Evolutionary conservation across 257 asterid genomes (phyloP).

Genomic region (Echium plantagineum): DNA sequence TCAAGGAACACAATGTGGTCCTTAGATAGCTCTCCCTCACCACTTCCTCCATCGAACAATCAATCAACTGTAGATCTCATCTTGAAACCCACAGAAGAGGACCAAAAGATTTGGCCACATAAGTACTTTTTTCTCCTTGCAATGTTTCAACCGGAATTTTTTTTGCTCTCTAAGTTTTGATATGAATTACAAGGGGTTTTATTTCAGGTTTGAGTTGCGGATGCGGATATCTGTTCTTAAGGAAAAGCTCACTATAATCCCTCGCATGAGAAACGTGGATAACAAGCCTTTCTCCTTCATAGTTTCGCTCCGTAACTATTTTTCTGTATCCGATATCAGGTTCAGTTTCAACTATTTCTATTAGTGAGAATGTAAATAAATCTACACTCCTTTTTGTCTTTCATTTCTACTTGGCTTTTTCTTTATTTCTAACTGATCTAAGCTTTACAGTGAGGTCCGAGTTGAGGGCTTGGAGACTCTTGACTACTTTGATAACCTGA

Average conservation of each 20-base stretch:
- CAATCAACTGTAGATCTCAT: constrained; percentile 64
- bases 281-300: constrained; percentile 64
- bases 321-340: constrained; percentile 79
- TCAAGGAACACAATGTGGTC: constrained; percentile 71
- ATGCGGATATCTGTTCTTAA: constrained; percentile 53
- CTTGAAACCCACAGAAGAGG: constrained; percentile 71
- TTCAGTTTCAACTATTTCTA: constrained; percentile 19
- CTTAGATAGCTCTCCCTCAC: constrained; percentile 57
- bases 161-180: not conserved
- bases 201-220: constrained; percentile 69
- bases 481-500: constrained; percentile 63
- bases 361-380: constrained; percentile 10
- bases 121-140: constrained; percentile 23
- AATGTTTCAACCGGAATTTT: not conserved
- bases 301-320: constrained; percentile 57
- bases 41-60: constrained; percentile 46
- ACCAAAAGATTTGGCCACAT: constrained; percentile 72
- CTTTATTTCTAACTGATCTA: constrained; percentile 16
- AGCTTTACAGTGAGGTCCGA: constrained; percentile 73
- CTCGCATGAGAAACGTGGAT: constrained; percentile 64
- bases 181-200: not conserved
- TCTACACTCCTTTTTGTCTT: constrained; percentile 2
- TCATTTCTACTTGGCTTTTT: not conserved
- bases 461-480: constrained; percentile 92
- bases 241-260: constrained; percentile 59